phyloP scores from a whole-genome alignment of 1,139 yeast genomes.

The Pichia sp. region DNA sequence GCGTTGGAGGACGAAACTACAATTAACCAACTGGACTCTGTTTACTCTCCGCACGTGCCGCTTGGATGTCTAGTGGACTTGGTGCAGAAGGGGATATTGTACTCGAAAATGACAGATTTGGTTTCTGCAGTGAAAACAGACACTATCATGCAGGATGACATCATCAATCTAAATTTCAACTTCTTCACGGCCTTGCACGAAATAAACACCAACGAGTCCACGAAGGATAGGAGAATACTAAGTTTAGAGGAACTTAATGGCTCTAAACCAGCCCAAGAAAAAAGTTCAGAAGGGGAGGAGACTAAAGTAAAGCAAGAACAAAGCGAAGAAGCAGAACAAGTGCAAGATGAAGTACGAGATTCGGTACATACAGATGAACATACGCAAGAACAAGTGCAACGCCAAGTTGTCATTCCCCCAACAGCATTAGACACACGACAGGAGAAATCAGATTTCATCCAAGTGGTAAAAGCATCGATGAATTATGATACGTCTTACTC shows the following conservation, averaged over 20 bases:
- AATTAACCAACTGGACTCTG: conserved; percentile 54
- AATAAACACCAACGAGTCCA: conserved; percentile 13
- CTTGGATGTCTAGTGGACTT: conserved; percentile 76
- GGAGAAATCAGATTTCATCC: conserved; percentile 11
- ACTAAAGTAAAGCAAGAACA: neutral
- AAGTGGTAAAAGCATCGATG: conserved; percentile 30
- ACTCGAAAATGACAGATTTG: conserved; percentile 50
- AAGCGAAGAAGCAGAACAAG: neutral
- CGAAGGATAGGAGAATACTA: conserved; percentile 17
- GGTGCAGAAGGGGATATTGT: conserved; percentile 81
- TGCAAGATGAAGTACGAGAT: neutral
- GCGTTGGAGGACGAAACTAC: conserved; percentile 76
- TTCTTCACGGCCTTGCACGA: conserved; percentile 28
- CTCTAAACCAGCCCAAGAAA: neutral
- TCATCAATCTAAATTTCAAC: conserved; percentile 28
- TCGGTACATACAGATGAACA: neutral
- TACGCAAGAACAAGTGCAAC: neutral
- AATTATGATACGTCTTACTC: conserved; percentile 34
- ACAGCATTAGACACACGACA: conserved; percentile 3
- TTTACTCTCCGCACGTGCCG: conserved; percentile 47
- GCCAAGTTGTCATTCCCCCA: conserved; percentile 3
- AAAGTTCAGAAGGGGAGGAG: neutral
- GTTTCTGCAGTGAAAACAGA: conserved; percentile 25
- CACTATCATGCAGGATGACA: conserved; percentile 22
- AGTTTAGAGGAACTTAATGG: neutral